Evolutionary conservation across 2,329 filamentous ascomycete species (phyloP).

Genomic region (Emergomyces pasteurianus): DNA sequence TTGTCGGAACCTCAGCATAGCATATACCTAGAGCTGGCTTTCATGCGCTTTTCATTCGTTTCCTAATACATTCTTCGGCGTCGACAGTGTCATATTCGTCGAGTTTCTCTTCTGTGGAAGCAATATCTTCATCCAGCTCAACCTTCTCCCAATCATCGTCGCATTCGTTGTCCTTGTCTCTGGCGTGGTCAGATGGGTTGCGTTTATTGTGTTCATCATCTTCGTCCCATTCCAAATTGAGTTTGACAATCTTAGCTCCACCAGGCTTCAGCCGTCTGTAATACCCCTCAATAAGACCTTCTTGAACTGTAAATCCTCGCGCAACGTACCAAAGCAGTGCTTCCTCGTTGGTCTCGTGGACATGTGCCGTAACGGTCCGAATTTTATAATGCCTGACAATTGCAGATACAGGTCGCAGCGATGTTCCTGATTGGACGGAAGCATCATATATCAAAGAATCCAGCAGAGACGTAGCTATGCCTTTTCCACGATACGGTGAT

Average conservation of each 20-base stretch:
- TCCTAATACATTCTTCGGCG: constrained; percentile 20
- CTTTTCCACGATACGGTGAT: constrained; percentile 46
- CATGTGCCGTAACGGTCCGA: constrained; percentile 46
- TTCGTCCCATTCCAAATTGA: constrained; percentile 23
- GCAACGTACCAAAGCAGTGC: constrained; percentile 49
- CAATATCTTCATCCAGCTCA: constrained; percentile 24
- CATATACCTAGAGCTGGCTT: neutral
- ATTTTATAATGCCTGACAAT: constrained; percentile 40
- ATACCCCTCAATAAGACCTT: constrained; percentile 43
- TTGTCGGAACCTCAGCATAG: neutral
- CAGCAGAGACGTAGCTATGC: constrained; percentile 46
- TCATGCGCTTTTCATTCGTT: constrained; percentile 4
- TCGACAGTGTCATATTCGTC: constrained; percentile 23
- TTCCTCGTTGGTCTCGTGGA: constrained; percentile 51
- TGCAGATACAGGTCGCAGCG: constrained; percentile 17
- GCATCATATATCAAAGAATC: constrained; percentile 26
- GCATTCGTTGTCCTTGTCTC: constrained; percentile 13
- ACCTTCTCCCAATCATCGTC: constrained; percentile 35
- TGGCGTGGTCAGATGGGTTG: neutral
- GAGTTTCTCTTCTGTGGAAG: constrained; percentile 19
- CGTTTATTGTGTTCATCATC: constrained; percentile 8
- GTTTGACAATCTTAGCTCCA: constrained; percentile 38
- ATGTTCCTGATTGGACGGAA: constrained; percentile 3
- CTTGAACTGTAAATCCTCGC: constrained; percentile 42
- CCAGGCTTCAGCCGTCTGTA: constrained; percentile 47